These are phyloP conservation scores for Rhizodiscina lignyota DNA, from an alignment of 495 filamentous ascomycete species.

Conservation along the genomic window DNA sequence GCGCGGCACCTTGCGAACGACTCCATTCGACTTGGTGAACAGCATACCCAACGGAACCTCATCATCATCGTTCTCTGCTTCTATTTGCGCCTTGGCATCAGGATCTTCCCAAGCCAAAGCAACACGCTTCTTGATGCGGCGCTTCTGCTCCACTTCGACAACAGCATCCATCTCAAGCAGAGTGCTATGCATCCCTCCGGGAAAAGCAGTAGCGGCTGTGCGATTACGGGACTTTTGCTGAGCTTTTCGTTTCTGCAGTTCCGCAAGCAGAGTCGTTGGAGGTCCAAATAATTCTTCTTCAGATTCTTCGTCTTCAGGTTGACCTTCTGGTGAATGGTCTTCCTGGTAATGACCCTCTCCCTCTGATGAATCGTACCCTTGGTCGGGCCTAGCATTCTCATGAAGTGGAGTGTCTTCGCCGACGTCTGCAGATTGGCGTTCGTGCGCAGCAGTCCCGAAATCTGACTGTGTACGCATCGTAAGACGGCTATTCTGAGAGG, in stretches of 20 bases:
- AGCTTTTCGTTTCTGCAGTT: constrained; percentile 76
- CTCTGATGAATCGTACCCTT: no score
- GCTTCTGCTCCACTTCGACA: constrained; percentile 65
- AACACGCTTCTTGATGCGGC: constrained; percentile 55
- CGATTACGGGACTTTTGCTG: constrained; percentile 62
- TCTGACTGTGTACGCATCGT: no score
- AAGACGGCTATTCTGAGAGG: background rate
- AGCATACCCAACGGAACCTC: constrained; percentile 80
- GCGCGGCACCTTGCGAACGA: constrained; percentile 24
- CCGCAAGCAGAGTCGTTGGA: constrained; percentile 82
- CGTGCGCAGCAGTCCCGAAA: no score
- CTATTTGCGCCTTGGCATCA: constrained; percentile 23
- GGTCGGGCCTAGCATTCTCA: no score
- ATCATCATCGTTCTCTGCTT: constrained; percentile 38
- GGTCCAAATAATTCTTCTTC: constrained; percentile 33
- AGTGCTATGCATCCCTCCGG: constrained; percentile 72
- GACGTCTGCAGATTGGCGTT: background rate
- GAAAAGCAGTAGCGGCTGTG: constrained; percentile 45
- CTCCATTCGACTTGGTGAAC: constrained; percentile 41
- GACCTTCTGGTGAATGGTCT: background rate
- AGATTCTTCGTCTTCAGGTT: constrained; percentile 9
- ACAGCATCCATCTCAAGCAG: constrained; percentile 83
- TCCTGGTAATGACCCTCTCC: no score
- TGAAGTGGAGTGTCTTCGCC: background rate
- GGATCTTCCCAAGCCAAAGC: constrained; percentile 83